Conservation (phyloP, 2,329 filamentous ascomycete species). For the Ceratocystis papillata region DNA sequence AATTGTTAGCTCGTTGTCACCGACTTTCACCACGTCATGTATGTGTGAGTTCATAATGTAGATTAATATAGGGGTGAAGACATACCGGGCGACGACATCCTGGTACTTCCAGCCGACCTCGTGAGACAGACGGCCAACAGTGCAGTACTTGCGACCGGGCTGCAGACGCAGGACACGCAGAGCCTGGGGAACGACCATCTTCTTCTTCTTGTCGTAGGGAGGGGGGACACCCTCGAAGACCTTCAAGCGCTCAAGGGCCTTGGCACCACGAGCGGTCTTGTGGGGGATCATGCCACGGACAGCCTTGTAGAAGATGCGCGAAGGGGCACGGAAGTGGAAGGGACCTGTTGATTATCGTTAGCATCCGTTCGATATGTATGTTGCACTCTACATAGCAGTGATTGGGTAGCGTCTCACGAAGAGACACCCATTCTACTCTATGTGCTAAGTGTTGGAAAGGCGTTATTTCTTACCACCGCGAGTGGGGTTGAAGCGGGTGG, state of each 20-base stretch:
- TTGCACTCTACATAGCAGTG: not conserved
- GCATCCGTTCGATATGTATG: constrained; percentile 30
- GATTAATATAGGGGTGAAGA: constrained; percentile 29
- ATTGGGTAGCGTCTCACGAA: not conserved
- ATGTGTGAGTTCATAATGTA: not conserved
- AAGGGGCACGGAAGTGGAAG: constrained; percentile 99
- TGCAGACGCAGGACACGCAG: constrained; percentile 92
- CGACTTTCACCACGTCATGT: not conserved
- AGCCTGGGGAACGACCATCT: constrained; percentile 97
- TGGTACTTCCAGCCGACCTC: constrained; percentile 99
- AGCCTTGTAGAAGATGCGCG: constrained; percentile 99
- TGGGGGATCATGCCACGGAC: constrained; percentile 99
- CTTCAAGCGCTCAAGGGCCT: constrained; percentile 96
- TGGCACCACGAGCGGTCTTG: constrained; percentile 97
- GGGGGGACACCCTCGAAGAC: constrained; percentile 98
- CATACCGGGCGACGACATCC: constrained; percentile 94
- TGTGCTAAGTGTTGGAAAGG: not conserved
- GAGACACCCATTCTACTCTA: not conserved
- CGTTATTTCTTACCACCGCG: constrained; percentile 66
- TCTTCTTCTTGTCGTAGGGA: constrained; percentile 99
- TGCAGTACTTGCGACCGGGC: constrained; percentile 99
- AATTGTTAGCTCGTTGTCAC: not conserved
- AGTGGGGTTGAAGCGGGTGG: constrained; percentile 98
- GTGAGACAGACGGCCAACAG: constrained; percentile 91
- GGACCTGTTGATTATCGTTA: constrained; percentile 51